Evolutionary conservation across 1,139 yeast species (phyloP).

Genomic region (Suhomyces taliae): DNA sequence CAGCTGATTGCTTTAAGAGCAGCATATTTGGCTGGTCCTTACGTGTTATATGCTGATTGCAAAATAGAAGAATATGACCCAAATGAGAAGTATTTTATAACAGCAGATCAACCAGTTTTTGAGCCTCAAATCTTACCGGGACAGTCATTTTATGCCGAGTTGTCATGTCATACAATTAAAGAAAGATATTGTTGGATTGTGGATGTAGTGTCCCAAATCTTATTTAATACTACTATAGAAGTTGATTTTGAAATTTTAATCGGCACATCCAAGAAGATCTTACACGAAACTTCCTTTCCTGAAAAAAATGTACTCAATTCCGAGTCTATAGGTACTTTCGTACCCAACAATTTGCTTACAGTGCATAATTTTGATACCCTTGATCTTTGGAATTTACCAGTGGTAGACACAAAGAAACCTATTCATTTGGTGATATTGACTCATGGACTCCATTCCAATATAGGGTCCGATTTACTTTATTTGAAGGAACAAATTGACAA

Average conservation of each 20-base stretch:
- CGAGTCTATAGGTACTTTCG: conserved; percentile 32
- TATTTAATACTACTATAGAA: conserved; percentile 70
- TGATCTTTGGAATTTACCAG: conserved; percentile 70
- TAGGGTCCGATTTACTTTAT: conserved; percentile 84
- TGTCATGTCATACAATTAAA: conserved; percentile 24
- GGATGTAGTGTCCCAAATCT: conserved; percentile 81
- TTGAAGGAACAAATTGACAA: conserved; percentile 77
- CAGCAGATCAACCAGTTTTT: conserved; percentile 67
- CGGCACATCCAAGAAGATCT: conserved; percentile 48
- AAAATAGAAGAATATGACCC: conserved; percentile 63
- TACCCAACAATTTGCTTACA: conserved; percentile 18
- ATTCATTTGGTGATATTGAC: conserved; percentile 77
- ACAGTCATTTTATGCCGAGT: conserved; percentile 24
- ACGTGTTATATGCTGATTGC: conserved; percentile 82
- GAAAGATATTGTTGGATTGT: conserved; percentile 67
- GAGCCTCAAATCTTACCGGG: conserved; percentile 58
- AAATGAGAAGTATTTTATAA: conserved; percentile 51
- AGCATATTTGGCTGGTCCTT: conserved; percentile 89
- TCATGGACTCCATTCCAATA: conserved; percentile 91
- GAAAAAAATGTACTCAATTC: conserved; percentile 30
- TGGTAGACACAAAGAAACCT: conserved; percentile 48
- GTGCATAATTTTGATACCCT: conserved; percentile 60
- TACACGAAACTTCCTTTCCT: conserved; percentile 39
- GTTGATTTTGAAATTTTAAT: conserved; percentile 70
- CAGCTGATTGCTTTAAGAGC: conserved; percentile 81